Evolutionary conservation across 495 filamentous ascomycete species (phyloP), one percentile per base, ranked within the genome.

Genomic region (Penicillium longicatenatum): DNA sequence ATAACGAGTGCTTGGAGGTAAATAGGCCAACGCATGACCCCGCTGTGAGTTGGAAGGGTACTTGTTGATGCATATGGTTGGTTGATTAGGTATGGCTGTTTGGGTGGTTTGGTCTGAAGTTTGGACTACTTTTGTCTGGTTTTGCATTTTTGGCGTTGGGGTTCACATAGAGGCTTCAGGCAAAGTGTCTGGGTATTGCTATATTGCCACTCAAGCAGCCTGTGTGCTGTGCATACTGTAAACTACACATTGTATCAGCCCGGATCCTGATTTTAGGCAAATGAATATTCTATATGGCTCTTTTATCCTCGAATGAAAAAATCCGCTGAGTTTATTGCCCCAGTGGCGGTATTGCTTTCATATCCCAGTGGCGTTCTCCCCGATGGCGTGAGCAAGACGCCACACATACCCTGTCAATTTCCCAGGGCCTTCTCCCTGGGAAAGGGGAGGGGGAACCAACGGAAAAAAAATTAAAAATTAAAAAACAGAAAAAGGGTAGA

Each of bases 371-470:
- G 45, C 45, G 45, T 48, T 29, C 26, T 16, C 16, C 41, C 24
- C 24, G 5, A 48, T 30, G 45, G 45, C 24, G 45, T 48, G 22
- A 46, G 43, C 43, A 46, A 4, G 22, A 46, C 45, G 24, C 45
- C 43, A 31, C 24, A 48, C 24, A 48, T 48, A 48, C 24, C 45
- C 24, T 30, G 24, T 48, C 24, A 48, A 48, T 16, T 12, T 46
- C 20, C 4, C 31, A 35, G 9, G 10, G 12, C 31, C 31, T 0
- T 35, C 10, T 11, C 31, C 31, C 10, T 12, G 12, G 31, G 12
- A 9, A 14, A 35, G 31, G 31, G 10, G 10, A 9, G 12, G 7
- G 8, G 9, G 8, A 14, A 43, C 26, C 4, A 26, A 26, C 24
- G 6, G 6, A 26, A 26, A 26, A 6, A 26, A 6, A 26, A 26